Evolutionary conservation across 306 rosid genomes (phyloP), one percentile per base, ranked within the genome.

Genomic region (Rubus idaeus): DNA sequence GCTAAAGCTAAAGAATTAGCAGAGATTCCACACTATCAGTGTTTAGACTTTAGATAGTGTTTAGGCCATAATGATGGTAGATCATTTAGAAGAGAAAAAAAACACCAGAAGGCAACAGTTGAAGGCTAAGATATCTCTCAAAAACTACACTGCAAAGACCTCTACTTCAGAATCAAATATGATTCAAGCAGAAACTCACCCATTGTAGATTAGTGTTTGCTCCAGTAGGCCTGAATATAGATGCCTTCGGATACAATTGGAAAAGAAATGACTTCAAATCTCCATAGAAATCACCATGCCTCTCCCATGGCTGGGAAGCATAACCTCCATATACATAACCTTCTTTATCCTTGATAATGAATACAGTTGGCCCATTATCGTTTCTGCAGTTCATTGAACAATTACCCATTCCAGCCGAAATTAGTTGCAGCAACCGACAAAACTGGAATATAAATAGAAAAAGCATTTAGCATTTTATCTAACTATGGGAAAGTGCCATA

Each of bases 241-340:
- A 89, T 40, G 92, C 93, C 83, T 78, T 85, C 2, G 98, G 98
- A 83, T 87, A 82, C 44, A 95, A 85, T 84, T 89, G 96, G 78
- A 92, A 89, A 56, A 95, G 83, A 81, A 82, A 95, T 58, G 88
- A 82, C 78, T 92, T 95, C 93, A 95, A 70, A 79, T 95, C 97
- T 46, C 98, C 98, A 66, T 84, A 95, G 84, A 92, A 95, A 67
- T 87, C 96, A 57, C 97, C 92, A 76, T 90, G 98, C 80, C 93
- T 85, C 81, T 88, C 97, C 97, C 96, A 95, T 21, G 89, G 84
- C 78, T 92, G 96, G 74, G 98, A 95, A 79, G 96, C 97, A 82
- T 90, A 90, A 52, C 97, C 98, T 84, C 98, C 98, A 64, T 92
- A 95, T 69, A 95, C 62, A 75, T 75, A 83, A 57, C 97, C 97